Conservation (phyloP, 1,284 basidiomycete species). For the Cutaneotrichosporon daszewskae region DNA sequence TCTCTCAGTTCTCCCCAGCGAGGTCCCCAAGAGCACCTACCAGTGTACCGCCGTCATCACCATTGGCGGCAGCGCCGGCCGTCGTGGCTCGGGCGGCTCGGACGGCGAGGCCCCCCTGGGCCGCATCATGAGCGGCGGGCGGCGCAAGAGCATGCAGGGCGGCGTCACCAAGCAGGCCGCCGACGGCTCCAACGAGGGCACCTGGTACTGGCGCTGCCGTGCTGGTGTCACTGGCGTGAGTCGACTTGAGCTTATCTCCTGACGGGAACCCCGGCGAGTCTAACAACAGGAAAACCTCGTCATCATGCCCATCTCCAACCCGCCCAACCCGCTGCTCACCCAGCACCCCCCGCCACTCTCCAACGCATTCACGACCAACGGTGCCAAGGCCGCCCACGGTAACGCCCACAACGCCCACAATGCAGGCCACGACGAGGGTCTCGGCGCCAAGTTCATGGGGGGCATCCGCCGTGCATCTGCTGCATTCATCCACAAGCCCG, state of each 20-base stretch:
- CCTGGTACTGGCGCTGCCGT: conserved; percentile 42
- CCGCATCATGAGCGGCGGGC: conserved; percentile 32
- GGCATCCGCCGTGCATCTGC: conserved; percentile 24
- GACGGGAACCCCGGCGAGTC: background rate
- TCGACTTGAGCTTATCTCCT: background rate
- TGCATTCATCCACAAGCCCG: conserved; percentile 2
- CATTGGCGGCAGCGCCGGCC: conserved; percentile 15
- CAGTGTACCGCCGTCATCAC: conserved; percentile 38
- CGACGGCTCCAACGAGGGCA: conserved; percentile 19
- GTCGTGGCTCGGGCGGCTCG: conserved; percentile 28
- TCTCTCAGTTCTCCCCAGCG: conserved; percentile 12
- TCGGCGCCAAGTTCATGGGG: conserved; percentile 32
- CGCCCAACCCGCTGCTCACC: conserved; percentile 36
- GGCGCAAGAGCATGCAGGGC: conserved; percentile 19
- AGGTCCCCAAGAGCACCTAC: conserved; percentile 32
- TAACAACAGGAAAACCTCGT: conserved; percentile 31
- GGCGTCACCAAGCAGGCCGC: background rate
- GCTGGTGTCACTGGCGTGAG: conserved; percentile 38
- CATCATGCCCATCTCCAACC: conserved; percentile 33
- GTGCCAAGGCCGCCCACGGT: conserved; percentile 15
- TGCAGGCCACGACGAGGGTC: conserved; percentile 11
- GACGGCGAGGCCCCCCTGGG: conserved; percentile 21
- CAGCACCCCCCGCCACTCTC: background rate
- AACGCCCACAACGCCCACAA: background rate
- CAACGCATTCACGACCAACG: background rate